Base-by-base conservation (phyloP, 2,329 filamentous ascomycete genomes). In the Phaeosphaeriaceae sp. region DNA sequence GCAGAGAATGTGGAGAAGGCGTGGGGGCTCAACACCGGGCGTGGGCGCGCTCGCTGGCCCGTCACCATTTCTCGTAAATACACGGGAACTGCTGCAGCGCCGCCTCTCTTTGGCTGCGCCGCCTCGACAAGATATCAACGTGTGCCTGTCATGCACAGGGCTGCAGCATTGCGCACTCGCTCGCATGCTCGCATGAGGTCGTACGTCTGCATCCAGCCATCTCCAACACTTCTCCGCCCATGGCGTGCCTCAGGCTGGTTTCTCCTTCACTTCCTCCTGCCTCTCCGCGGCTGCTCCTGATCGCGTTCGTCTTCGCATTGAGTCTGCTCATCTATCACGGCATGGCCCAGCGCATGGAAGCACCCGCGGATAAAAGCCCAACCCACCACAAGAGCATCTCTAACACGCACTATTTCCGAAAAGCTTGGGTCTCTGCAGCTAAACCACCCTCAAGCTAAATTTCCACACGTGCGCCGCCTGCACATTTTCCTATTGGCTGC, bases 1-100 rank as follows among this genome's bases (percentile, higher is more conserved):
- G 6, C 31, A 36, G 31, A 56, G 48, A 63, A 21, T 61, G 62
- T 58, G 61, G 61, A 66, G 60, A 67, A 65, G 49, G 31, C 63
- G 63, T 59, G 60, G 63, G 57, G 60, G 54, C 31, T 10, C 15
- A 22, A 22, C 31, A n/a, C 33, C 40, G 1, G 22, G 63, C 54
- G 61, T 58, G 56, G 53, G 33, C 25, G 25, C 25, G 5, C 25
- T 27, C 25, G 4, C 25, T 9, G 27, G 27, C 11, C 48, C 57
- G 53, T 59, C 53, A 61, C 55, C 2, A 55, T 40, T 51, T 63
- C 58, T 63, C 61, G 61, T 61, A 61, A 61, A 58, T 50, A 20
- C 24, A 57, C 51, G 31, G 47, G 33, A 41, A 46, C 41, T 17
- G 22, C 51, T 36, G 22, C 2, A 17, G 15, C 10, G n/a, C 19